Conservation (phyloP, 176 grass and related monocot species). For the Carex myosuroides region DNA sequence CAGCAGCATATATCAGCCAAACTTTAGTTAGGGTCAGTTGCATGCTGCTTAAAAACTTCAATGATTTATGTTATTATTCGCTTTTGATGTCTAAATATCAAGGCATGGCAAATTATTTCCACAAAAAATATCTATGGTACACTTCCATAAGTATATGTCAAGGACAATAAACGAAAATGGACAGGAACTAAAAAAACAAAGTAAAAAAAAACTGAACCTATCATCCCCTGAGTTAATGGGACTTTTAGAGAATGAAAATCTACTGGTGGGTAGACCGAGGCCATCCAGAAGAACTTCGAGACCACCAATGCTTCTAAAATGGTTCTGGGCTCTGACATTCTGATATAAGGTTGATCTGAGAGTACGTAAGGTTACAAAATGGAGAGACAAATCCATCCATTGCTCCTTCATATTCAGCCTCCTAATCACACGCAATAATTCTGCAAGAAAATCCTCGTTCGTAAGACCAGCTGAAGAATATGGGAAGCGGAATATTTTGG, state of each 20-base stretch:
- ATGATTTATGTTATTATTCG: neutral
- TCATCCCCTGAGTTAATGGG: neutral
- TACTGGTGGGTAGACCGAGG: conserved; percentile 68
- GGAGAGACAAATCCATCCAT: conserved; percentile 66
- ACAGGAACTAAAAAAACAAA: neutral
- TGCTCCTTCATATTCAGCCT: conserved; percentile 75
- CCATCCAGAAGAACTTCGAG: conserved; percentile 86
- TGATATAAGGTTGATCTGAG: conserved; percentile 61
- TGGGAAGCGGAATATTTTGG: neutral
- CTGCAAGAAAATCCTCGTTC: conserved; percentile 39
- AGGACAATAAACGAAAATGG: conserved; percentile 5
- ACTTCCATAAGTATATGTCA: neutral
- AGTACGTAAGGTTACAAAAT: conserved; percentile 67
- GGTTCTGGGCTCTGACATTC: conserved; percentile 77
- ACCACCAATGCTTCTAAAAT: conserved; percentile 96
- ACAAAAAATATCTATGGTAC: neutral
- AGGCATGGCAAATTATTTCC: neutral
- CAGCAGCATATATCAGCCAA: neutral
- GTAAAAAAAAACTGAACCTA: conserved; percentile 18
- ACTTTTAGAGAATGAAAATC: conserved; percentile 59
- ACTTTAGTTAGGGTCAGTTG: neutral
- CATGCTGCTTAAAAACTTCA: neutral
- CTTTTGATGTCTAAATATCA: neutral
- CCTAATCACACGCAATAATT: conserved; percentile 73
- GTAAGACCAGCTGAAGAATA: neutral